Evolutionary conservation across 352 stramenopile species (phyloP).

Genomic region (Plasmopara muralis): DNA sequence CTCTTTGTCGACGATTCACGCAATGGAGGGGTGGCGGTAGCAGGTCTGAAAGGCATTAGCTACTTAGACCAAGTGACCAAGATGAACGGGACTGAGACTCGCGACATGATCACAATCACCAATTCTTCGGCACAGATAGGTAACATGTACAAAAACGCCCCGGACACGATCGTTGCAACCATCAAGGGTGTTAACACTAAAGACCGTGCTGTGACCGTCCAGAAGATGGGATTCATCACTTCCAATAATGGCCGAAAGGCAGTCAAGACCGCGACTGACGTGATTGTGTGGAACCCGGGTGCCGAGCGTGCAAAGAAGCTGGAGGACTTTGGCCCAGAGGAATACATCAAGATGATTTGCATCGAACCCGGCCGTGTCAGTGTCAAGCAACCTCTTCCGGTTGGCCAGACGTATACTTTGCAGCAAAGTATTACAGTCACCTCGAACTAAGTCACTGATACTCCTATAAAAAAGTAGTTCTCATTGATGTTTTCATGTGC

Average conservation of each 20-base stretch:
- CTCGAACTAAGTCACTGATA: no score
- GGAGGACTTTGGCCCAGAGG: constrained; percentile 91
- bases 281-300: constrained; percentile 91
- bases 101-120: constrained; percentile 52
- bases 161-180: constrained; percentile 37
- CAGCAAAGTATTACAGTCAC: constrained; percentile 16
- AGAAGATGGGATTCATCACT: constrained; percentile 48
- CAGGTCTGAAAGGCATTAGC: constrained; percentile 75
- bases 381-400: constrained; percentile 28
- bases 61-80: constrained; percentile 86
- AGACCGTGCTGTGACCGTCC: constrained; percentile 46
- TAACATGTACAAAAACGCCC: constrained; percentile 75
- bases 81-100: constrained; percentile 45
- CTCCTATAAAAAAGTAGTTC: no score
- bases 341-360: constrained; percentile 93
- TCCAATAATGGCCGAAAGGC: constrained; percentile 11
- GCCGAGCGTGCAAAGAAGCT: constrained; percentile 87
- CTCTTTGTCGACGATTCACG: constrained; percentile 73
- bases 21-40: constrained; percentile 46
- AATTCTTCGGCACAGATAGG: constrained; percentile 55
- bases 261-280: constrained; percentile 41
- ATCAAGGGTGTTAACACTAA: constrained; percentile 36
- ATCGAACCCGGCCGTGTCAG: constrained; percentile 89
- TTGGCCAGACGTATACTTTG: constrained; percentile 44
- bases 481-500: no score